Conservation (phyloP, 495 filamentous ascomycete genomes). For the Pyronema omphalodes region DNA sequence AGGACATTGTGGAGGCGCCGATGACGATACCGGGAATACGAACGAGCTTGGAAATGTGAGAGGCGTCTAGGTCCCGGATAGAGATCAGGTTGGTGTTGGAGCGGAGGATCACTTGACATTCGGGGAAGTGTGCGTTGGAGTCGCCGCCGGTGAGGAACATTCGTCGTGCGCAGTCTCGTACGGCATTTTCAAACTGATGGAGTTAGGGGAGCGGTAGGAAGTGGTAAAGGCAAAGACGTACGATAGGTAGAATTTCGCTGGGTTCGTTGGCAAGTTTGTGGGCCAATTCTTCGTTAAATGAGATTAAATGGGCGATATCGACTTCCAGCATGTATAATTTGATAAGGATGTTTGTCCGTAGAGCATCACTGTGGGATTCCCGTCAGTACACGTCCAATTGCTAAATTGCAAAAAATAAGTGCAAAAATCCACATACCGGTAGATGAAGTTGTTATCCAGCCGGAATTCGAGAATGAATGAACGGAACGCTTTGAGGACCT, state of each 20-base stretch:
- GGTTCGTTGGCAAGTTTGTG: constrained; percentile 82
- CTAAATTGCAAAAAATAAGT: constrained; percentile 9
- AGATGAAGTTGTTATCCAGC: constrained; percentile 89
- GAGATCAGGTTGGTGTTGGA: constrained; percentile 77
- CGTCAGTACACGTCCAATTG: constrained; percentile 2
- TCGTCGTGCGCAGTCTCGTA: constrained; percentile 75
- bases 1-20: constrained; percentile 87
- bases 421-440: constrained; percentile 41
- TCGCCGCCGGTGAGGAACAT: constrained; percentile 53
- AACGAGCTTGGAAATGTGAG: constrained; percentile 84
- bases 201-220: too few relatives aligned
- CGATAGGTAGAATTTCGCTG: constrained; percentile 78
- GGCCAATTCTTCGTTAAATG: constrained; percentile 89
- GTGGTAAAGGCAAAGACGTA: too few relatives aligned
- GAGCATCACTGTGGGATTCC: constrained; percentile 55
- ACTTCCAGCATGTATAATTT: constrained; percentile 95
- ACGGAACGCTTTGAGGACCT: constrained; percentile 44
- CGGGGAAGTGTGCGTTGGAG: constrained; percentile 53
- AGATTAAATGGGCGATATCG: constrained; percentile 89
- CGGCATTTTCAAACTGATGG: constrained; percentile 67
- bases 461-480: constrained; percentile 91
- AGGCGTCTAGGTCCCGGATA: constrained; percentile 83
- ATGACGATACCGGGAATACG: constrained; percentile 96
- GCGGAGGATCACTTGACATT: constrained; percentile 92
- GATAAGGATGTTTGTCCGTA: constrained; percentile 85